phyloP scores from a whole-genome alignment of 768 basidiomycete species.

The Panellus pusillus region DNA sequence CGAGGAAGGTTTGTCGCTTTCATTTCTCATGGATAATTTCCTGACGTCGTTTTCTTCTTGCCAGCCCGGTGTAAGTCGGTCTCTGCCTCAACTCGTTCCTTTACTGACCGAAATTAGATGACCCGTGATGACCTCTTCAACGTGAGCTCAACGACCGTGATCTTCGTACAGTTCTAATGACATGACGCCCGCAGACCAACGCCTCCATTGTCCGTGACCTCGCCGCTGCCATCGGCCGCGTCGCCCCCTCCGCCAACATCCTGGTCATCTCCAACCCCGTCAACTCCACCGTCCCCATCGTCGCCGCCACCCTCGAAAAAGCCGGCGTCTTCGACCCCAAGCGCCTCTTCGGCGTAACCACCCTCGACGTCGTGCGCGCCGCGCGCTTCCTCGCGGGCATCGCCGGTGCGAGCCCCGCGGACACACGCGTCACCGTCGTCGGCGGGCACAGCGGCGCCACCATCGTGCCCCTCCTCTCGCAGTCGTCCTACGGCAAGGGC shows the following conservation, averaged over 20 bases:
- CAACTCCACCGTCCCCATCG: conserved; percentile 97
- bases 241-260: conserved; percentile 88
- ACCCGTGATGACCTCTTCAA: conserved; percentile 97
- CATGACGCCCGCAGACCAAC: conserved; percentile 64
- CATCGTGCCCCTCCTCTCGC: conserved; percentile 94
- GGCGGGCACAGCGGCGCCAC: conserved; percentile 98
- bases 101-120: conserved; percentile 59
- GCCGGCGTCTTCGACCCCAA: conserved; percentile 90
- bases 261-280: conserved; percentile 99
- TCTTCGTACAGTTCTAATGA: neutral
- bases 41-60: conserved; percentile 30
- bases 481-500: conserved; percentile 67
- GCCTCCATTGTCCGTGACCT: conserved; percentile 98
- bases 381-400: conserved; percentile 85
- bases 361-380: conserved; percentile 96
- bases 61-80: conserved; percentile 77
- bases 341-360: conserved; percentile 93
- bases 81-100: conserved; percentile 3
- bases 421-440: conserved; percentile 79
- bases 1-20: conserved; percentile 77
- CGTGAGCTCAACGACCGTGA: conserved; percentile 44
- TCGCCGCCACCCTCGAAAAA: conserved; percentile 87
- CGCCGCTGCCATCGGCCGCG: conserved; percentile 81
- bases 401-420: conserved; percentile 59
- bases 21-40: neutral